A percentile compares a stretch with the other conserved stretches of the same genome.
Conservation (phyloP, 805 yeast species). For the Hemisphaericaspora nanyangensis region DNA sequence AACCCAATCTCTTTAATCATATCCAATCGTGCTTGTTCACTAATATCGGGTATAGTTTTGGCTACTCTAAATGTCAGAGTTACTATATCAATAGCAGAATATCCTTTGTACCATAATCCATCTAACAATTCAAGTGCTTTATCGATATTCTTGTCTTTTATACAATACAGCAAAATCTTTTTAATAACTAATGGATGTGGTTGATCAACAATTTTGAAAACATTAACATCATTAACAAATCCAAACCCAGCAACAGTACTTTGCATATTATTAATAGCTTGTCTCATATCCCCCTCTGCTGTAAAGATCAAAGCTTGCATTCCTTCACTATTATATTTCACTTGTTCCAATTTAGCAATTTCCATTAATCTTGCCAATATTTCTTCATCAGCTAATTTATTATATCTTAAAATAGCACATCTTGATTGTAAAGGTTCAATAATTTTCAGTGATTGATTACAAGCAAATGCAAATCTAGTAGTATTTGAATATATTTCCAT, state of each 20-base stretch:
- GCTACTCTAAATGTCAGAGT: conserved; percentile 87
- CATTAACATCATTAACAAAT: conserved; percentile 86
- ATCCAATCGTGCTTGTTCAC: conserved; percentile 68
- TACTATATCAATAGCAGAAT: conserved; percentile 88
- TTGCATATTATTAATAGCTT: conserved; percentile 91
- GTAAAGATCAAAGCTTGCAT: conserved; percentile 89
- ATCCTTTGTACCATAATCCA: conserved; percentile 83
- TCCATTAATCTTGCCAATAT: conserved; percentile 73
- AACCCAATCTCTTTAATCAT: conserved; percentile 84
- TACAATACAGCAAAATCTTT: conserved; percentile 49
- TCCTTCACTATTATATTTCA: conserved; percentile 84
- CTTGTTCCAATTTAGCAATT: conserved; percentile 64
- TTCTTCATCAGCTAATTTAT: conserved; percentile 78
- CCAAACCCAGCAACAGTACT: conserved; percentile 93
- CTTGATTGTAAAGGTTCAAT: conserved; percentile 96
- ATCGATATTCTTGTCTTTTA: conserved; percentile 48
- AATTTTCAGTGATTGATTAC: conserved; percentile 90
- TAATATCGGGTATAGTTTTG: conserved; percentile 64
- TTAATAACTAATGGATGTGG: conserved; percentile 90
- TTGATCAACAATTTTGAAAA: conserved; percentile 90
- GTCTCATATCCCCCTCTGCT: conserved; percentile 99
- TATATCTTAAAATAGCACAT: conserved; percentile 89
- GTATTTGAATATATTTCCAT: conserved; percentile 96
- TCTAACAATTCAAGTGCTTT: conserved; percentile 61
- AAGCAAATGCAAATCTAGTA: conserved; percentile 97